phyloP scores from a whole-genome alignment of 441 rosid genomes.

The Adansonia gregorii region DNA sequence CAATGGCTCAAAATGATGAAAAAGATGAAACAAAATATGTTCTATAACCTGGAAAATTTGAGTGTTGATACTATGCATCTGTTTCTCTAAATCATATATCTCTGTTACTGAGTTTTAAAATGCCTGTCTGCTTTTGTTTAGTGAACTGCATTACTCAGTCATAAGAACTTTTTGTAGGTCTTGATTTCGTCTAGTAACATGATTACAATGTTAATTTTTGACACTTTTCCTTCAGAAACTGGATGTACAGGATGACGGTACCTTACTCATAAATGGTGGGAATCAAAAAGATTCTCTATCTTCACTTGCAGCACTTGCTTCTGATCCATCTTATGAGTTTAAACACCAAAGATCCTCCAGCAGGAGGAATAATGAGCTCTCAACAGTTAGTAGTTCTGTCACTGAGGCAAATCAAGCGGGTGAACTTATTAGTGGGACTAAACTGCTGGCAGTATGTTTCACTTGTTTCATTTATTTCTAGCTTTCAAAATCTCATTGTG shows the following conservation, averaged over 20 bases:
- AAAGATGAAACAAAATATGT: background rate
- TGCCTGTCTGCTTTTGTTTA: background rate
- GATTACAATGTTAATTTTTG: conserved; percentile 26
- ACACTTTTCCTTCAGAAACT: conserved; percentile 50
- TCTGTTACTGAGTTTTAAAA: conserved; percentile 7
- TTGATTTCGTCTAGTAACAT: background rate
- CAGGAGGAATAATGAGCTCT: conserved; percentile 80
- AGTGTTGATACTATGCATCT: conserved; percentile 13
- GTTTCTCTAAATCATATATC: background rate
- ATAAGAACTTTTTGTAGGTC: background rate
- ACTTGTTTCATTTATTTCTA: conserved; percentile 14
- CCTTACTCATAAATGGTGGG: conserved; percentile 63
- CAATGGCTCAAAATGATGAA: background rate
- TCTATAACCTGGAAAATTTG: background rate
- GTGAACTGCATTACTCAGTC: conserved; percentile 2
- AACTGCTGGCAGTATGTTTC: conserved; percentile 46
- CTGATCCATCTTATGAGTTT: conserved; percentile 57
- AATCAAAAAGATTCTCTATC: conserved; percentile 59
- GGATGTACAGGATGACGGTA: conserved; percentile 54
- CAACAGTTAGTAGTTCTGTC: conserved; percentile 65
- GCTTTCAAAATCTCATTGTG: conserved; percentile 9
- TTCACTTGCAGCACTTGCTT: conserved; percentile 47
- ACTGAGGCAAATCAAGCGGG: conserved; percentile 75
- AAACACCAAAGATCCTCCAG: conserved; percentile 78
- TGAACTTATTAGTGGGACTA: conserved; percentile 51